phyloP scores from a whole-genome alignment of 331 rosid species.

The Stylosanthes scabra region DNA sequence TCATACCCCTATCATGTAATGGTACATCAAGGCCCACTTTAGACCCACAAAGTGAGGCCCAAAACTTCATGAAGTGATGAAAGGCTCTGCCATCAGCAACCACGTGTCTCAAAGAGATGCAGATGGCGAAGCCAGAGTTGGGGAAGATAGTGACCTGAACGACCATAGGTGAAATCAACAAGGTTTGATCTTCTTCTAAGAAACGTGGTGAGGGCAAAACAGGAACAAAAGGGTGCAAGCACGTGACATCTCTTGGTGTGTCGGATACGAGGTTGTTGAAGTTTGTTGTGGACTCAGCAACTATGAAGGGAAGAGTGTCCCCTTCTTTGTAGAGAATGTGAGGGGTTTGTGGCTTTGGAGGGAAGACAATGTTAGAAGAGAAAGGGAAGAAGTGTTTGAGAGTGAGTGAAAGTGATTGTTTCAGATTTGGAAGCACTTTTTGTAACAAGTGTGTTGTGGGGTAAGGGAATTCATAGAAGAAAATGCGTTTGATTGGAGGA shows the following conservation, averaged over 20 bases:
- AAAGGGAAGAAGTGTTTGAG: constrained; percentile 62
- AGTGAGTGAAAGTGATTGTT: constrained; percentile 56
- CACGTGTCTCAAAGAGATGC: constrained; percentile 35
- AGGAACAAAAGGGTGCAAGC: constrained; percentile 39
- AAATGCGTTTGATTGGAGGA: constrained; percentile 35
- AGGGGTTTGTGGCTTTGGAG: constrained; percentile 50
- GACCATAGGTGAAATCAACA: constrained; percentile 36
- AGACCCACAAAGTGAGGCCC: constrained; percentile 29
- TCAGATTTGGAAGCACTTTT: constrained; percentile 46
- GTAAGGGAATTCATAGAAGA: constrained; percentile 50
- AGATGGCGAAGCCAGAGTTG: constrained; percentile 39
- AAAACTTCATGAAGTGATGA: constrained; percentile 37
- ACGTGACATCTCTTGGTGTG: constrained; percentile 1
- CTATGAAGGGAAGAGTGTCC: constrained; percentile 37
- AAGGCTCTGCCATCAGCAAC: constrained; percentile 34
- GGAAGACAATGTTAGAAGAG: constrained; percentile 36
- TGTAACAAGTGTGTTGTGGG: constrained; percentile 42
- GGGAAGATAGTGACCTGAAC: constrained; percentile 34
- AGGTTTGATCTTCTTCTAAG: background rate
- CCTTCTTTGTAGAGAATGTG: constrained; percentile 37
- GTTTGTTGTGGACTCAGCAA: constrained; percentile 42
- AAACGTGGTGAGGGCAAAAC: constrained; percentile 6
- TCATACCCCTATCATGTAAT: constrained; percentile 11
- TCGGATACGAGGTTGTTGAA: constrained; percentile 40
- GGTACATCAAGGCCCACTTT: constrained; percentile 15